phyloP scores from a whole-genome alignment of 140 eudicot species.

The Erigeron philadelphicus region DNA sequence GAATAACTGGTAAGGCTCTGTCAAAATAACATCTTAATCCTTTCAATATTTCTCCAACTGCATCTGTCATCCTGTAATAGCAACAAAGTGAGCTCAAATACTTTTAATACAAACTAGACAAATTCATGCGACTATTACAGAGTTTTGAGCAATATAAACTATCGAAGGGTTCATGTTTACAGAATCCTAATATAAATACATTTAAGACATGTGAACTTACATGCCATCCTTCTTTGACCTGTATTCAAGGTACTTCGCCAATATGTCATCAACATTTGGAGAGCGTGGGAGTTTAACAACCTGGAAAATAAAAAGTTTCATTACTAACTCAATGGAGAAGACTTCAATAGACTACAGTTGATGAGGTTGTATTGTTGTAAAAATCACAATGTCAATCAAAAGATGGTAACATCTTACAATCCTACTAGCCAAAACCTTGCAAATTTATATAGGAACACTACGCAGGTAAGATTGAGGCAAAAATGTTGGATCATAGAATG shows the following conservation, averaged over 20 bases:
- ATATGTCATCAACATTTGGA: constrained; percentile 43
- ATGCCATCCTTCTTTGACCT: constrained; percentile 46
- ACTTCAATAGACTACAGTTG: not conserved
- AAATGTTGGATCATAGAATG: no score
- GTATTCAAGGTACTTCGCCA: constrained; percentile 45
- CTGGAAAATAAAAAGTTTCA: constrained; percentile 24
- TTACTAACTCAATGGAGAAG: not conserved
- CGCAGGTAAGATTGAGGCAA: no score
- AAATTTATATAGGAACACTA: no score
- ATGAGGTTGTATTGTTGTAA: no score
- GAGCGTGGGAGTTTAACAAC: constrained; percentile 47
- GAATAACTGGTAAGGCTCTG: constrained; percentile 67
- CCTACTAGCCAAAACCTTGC: no score
- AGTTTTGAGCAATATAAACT: not conserved
- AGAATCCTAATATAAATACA: constrained; percentile 1
- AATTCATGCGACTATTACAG: not conserved
- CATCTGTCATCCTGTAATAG: constrained; percentile 58
- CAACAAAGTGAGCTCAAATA: not conserved
- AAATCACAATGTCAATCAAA: no score
- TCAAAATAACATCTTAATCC: constrained; percentile 78
- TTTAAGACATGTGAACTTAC: constrained; percentile 28
- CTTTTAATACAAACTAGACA: not conserved
- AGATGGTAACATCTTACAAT: no score
- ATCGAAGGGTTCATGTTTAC: not conserved
- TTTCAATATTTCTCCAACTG: constrained; percentile 68